phyloP scores from a whole-genome alignment of 2,329 filamentous ascomycete species.

The Xylaria sp. region DNA sequence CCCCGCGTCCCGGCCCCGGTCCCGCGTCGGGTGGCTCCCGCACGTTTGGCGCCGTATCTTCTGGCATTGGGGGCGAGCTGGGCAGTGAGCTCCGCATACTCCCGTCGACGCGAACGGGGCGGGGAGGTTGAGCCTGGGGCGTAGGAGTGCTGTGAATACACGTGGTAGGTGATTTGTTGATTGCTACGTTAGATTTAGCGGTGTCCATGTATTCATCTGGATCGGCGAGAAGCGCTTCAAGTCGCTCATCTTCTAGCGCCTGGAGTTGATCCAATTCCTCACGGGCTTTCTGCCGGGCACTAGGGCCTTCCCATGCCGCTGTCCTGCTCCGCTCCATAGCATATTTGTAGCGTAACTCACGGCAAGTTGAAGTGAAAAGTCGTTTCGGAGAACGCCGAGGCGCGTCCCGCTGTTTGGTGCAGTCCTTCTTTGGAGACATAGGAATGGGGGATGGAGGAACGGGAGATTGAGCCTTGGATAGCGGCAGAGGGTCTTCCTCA shows the following conservation, averaged over 20 bases:
- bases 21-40: background rate
- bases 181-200: background rate
- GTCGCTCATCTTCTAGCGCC: slow-evolving; percentile 40
- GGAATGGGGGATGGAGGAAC: background rate
- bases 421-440: slow-evolving; percentile 8
- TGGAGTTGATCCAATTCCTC: slow-evolving; percentile 42
- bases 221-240: slow-evolving; percentile 33
- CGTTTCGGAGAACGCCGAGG: slow-evolving; percentile 47
- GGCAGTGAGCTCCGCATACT: background rate
- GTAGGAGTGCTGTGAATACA: background rate
- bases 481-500: slow-evolving; percentile 45
- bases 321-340: slow-evolving; percentile 50
- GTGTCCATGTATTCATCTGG: slow-evolving; percentile 16
- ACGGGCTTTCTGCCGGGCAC: slow-evolving; percentile 39
- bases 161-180: background rate
- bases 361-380: slow-evolving; percentile 51
- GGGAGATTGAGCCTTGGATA: slow-evolving; percentile 21
- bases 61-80: slow-evolving; percentile 4
- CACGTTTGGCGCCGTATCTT: background rate
- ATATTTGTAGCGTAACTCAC: slow-evolving; percentile 45
- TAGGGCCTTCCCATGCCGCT: slow-evolving; percentile 46
- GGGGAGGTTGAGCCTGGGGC: background rate
- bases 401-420: background rate
- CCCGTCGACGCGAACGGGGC: background rate
- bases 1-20: background rate